Percentiles rank a stretch among this genome's conserved stretches.
phyloP scores from a whole-genome alignment of 495 filamentous ascomycete genomes.

The Xylaria longipes region DNA sequence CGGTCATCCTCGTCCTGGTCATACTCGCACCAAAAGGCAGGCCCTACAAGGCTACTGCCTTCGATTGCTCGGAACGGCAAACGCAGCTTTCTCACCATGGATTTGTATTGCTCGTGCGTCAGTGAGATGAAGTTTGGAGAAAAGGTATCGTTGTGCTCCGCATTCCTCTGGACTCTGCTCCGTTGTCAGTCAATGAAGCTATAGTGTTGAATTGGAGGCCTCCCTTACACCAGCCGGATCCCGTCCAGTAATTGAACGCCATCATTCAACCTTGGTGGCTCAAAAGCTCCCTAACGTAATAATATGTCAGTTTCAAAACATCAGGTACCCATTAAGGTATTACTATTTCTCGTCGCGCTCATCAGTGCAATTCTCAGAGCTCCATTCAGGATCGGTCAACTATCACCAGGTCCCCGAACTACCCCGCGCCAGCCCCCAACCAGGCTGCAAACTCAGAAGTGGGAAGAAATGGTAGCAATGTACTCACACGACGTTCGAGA shows the following conservation, averaged over 20 bases:
- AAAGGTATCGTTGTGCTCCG: constrained; percentile 58
- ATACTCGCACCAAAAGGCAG: constrained; percentile 62
- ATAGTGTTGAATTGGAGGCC: neutral
- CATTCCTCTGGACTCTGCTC: constrained; percentile 57
- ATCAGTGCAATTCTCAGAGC: neutral
- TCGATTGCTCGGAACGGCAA: constrained; percentile 61
- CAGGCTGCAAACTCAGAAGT: neutral
- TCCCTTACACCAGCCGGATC: constrained; percentile 57
- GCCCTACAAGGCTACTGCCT: constrained; percentile 56
- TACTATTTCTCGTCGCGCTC: no score
- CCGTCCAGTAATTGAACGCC: constrained; percentile 51
- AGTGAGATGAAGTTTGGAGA: constrained; percentile 54
- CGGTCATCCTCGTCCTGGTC: constrained; percentile 58
- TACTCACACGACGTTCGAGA: constrained; percentile 53
- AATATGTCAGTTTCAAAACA: constrained; percentile 4
- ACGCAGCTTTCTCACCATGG: constrained; percentile 43
- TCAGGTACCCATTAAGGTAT: no score
- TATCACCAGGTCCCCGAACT: neutral
- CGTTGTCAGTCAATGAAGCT: constrained; percentile 23
- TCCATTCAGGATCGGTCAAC: neutral
- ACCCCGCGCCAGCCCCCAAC: constrained; percentile 1
- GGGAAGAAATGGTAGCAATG: neutral
- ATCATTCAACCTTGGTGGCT: constrained; percentile 45
- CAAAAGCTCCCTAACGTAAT: constrained; percentile 54
- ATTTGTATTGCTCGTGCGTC: constrained; percentile 45